A percentile compares a stretch with the other conserved stretches of the same genome.
phyloP scores from a whole-genome alignment of 129 eudicot genomes.

The Centrapalus pauciflorus region DNA sequence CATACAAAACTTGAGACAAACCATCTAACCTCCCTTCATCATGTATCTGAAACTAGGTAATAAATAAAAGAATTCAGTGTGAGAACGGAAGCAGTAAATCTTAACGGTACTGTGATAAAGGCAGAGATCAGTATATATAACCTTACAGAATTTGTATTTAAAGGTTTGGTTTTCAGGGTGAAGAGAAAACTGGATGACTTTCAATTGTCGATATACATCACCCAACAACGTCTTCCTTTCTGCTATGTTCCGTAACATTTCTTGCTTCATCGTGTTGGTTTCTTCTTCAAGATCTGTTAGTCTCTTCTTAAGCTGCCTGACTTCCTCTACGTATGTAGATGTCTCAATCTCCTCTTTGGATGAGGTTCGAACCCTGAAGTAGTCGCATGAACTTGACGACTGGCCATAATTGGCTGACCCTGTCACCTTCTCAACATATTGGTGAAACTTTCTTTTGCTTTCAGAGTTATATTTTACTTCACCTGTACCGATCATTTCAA shows the following conservation, averaged over 20 bases:
- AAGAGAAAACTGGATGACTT: conserved; percentile 26
- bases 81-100: no score
- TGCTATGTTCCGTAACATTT: conserved; percentile 25
- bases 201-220: conserved; percentile 37
- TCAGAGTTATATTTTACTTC: neutral
- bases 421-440: conserved; percentile 7
- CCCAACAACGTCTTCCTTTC: conserved; percentile 42
- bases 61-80: no score
- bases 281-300: conserved; percentile 55
- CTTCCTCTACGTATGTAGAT: conserved; percentile 2
- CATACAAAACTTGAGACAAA: conserved; percentile 38
- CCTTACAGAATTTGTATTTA: conserved; percentile 3
- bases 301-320: conserved; percentile 37
- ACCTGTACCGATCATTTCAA: conserved; percentile 5
- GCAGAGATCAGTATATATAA: neutral
- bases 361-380: no score
- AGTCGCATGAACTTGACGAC: no score
- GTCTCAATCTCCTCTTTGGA: neutral
- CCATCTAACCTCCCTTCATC: conserved; percentile 34
- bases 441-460: neutral
- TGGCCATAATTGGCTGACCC: no score
- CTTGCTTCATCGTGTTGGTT: conserved; percentile 30
- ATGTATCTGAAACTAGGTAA: conserved; percentile 9
- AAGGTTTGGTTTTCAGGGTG: conserved; percentile 1
- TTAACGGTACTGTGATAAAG: neutral